Conservation (phyloP, 345 rosid genomes). For the Conringia planisiliqua region DNA sequence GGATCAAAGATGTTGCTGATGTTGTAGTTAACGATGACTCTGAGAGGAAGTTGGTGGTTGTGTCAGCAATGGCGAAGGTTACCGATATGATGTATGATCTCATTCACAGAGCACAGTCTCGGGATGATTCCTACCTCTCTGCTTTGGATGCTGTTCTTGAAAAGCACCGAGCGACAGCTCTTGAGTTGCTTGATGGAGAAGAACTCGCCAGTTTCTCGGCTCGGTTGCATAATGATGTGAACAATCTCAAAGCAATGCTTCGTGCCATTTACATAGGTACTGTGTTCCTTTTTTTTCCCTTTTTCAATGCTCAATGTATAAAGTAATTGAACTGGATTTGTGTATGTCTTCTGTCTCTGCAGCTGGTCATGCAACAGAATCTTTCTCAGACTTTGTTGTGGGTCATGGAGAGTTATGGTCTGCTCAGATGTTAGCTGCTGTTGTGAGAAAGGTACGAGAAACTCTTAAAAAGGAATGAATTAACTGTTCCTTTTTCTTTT, state of each 20-base stretch:
- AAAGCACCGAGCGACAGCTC: conserved; percentile 70
- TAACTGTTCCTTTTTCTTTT: neutral
- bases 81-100: conserved; percentile 97
- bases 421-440: conserved; percentile 83
- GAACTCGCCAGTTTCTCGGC: conserved; percentile 66
- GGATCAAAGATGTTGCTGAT: conserved; percentile 81
- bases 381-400: conserved; percentile 90
- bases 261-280: conserved; percentile 89
- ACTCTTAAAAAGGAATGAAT: neutral
- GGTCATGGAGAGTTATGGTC: conserved; percentile 99
- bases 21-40: conserved; percentile 57
- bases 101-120: conserved; percentile 68
- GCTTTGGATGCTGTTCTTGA: conserved; percentile 73
- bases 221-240: conserved; percentile 65
- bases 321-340: neutral
- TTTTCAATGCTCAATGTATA: neutral
- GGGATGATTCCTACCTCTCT: conserved; percentile 76
- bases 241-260: conserved; percentile 93
- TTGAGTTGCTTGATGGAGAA: conserved; percentile 73
- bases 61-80: conserved; percentile 95
- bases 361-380: conserved; percentile 98
- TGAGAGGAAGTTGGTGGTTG: conserved; percentile 80
- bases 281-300: neutral
- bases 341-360: conserved; percentile 27
- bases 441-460: conserved; percentile 61